phyloP scores from a whole-genome alignment of 176 grass and related monocot genomes.

The Cocos nucifera region DNA sequence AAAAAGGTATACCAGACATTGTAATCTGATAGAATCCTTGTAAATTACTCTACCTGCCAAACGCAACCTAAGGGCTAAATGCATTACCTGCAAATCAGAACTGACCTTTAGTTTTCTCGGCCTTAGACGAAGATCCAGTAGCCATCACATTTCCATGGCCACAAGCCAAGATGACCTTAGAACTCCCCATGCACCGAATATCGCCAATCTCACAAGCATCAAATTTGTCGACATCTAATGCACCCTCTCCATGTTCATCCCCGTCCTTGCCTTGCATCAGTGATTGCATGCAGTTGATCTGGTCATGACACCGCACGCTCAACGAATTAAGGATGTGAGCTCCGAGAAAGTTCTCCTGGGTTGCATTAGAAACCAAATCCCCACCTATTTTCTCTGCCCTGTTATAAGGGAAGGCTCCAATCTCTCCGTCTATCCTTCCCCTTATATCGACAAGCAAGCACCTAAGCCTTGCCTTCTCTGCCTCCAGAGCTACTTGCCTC shows the following conservation, averaged over 20 bases:
- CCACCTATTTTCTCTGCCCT: conserved; percentile 28
- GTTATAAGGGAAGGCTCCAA: conserved; percentile 74
- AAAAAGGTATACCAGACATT: no score
- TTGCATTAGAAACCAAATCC: conserved; percentile 13
- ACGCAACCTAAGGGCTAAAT: no score
- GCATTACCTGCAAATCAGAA: not conserved
- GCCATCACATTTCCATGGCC: conserved; percentile 22
- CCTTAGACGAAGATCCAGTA: conserved; percentile 34
- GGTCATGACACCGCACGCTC: conserved; percentile 65
- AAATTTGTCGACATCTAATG: conserved; percentile 18
- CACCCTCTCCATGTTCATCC: not conserved
- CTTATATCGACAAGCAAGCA: conserved; percentile 65
- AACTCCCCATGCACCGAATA: conserved; percentile 37
- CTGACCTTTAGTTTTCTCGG: conserved; percentile 51
- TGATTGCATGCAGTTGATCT: conserved; percentile 47
- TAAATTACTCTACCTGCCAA: no score
- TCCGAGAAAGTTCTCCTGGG: conserved; percentile 22
- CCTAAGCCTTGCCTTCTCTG: conserved; percentile 42
- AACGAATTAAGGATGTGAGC: conserved; percentile 57
- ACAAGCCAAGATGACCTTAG: conserved; percentile 35
- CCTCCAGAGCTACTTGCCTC: conserved; percentile 38
- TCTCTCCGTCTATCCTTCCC: conserved; percentile 69
- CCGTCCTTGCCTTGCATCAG: conserved; percentile 22
- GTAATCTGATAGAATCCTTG: no score
- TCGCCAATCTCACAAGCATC: conserved; percentile 37